Percentiles rank a stretch among this genome's conserved stretches.
phyloP scores from a whole-genome alignment of 2,329 filamentous ascomycete genomes.

The Talaromyces sp. region DNA sequence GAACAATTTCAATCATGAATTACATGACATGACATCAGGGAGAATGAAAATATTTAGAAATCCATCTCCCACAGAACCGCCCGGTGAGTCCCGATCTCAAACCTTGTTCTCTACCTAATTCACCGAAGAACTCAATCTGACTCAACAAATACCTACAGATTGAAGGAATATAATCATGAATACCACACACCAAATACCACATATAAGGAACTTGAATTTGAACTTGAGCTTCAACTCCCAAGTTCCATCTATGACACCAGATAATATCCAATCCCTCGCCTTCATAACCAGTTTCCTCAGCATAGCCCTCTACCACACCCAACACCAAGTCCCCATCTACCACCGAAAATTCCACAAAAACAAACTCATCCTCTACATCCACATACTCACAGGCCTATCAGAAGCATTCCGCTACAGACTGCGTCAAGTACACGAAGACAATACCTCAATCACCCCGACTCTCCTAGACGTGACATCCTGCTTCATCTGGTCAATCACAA shows the following conservation, averaged over 20 bases:
- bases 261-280: too few relatives aligned
- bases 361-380: background rate
- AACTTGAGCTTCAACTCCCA: too few relatives aligned
- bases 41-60: background rate
- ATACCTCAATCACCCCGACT: background rate
- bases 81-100: background rate
- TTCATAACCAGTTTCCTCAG: too few relatives aligned
- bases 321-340: background rate
- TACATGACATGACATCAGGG: background rate
- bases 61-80: too few relatives aligned
- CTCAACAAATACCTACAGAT: too few relatives aligned
- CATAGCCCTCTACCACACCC: background rate
- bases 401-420: background rate
- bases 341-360: background rate
- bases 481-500: constrained; percentile 1
- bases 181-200: background rate
- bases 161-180: constrained; percentile 12
- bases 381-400: background rate
- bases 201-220: too few relatives aligned
- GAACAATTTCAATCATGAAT: too few relatives aligned
- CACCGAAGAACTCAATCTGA: background rate
- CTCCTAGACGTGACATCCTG: constrained; percentile 1
- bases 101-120: background rate
- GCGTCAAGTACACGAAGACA: background rate
- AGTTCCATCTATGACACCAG: too few relatives aligned